These are phyloP conservation scores for Clonostachys rosea DNA, from an alignment of 2,329 filamentous ascomycete genomes.

Conservation along the genomic window DNA sequence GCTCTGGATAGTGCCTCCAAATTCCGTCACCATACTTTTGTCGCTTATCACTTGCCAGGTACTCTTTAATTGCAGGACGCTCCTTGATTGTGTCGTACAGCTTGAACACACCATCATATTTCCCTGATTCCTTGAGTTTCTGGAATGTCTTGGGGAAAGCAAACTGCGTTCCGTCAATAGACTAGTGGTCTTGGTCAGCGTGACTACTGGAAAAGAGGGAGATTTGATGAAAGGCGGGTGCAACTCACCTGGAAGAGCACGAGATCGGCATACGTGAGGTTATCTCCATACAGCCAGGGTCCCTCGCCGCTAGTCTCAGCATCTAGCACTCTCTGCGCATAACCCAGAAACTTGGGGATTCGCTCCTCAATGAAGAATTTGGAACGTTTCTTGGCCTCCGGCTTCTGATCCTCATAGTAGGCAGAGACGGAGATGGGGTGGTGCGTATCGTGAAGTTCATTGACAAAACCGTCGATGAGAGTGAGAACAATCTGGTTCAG, in stretches of 20 bases:
- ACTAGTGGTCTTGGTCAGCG: constrained; percentile 18
- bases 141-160: constrained; percentile 67
- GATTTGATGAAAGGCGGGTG: background rate
- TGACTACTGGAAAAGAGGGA: background rate
- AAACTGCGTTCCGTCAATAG: constrained; percentile 54
- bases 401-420: constrained; percentile 74
- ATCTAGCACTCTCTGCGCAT: constrained; percentile 63
- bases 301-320: constrained; percentile 49
- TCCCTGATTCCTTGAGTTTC: constrained; percentile 45
- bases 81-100: constrained; percentile 61
- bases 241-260: constrained; percentile 63
- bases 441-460: constrained; percentile 72
- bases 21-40: constrained; percentile 60
- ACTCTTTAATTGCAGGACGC: constrained; percentile 60
- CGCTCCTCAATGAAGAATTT: constrained; percentile 54
- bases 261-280: constrained; percentile 67
- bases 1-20: constrained; percentile 68
- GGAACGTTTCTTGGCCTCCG: constrained; percentile 54
- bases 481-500: constrained; percentile 64
- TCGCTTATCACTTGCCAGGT: constrained; percentile 62
- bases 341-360: constrained; percentile 68
- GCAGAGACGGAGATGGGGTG: constrained; percentile 58
- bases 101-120: constrained; percentile 58
- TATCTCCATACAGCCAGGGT: constrained; percentile 61
- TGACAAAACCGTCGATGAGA: constrained; percentile 64